Conservation (phyloP, 148 eudicot genomes). For the Vaccinium darrowii region DNA sequence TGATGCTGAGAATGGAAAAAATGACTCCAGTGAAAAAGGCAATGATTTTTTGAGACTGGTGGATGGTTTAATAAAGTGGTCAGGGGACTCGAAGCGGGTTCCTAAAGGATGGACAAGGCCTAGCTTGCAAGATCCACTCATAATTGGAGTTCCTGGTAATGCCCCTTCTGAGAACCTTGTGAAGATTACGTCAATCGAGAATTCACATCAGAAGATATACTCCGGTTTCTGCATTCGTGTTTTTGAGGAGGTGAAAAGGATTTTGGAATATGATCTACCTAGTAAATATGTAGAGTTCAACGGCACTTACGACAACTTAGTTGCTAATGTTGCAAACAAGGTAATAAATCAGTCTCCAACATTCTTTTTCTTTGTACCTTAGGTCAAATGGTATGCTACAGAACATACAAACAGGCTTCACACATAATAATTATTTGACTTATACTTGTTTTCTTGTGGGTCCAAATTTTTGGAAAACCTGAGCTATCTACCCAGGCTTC, state of each 20-base stretch:
- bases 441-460: not conserved
- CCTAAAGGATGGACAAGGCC: conserved; percentile 15
- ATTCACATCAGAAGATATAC: not conserved
- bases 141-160: not conserved
- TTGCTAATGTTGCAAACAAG: conserved; percentile 16
- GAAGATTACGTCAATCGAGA: not conserved
- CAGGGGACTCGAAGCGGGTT: not conserved
- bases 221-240: conserved; percentile 15
- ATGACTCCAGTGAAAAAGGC: not conserved
- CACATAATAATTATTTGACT: not conserved
- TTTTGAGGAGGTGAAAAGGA: not conserved
- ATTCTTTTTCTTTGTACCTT: not conserved
- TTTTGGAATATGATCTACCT: not conserved
- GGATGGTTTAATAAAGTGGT: not conserved
- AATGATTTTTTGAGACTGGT: not conserved
- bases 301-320: conserved; percentile 13
- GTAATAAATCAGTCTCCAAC: not conserved
- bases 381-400: not conserved
- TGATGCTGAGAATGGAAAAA: not conserved
- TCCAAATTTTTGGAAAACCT: not conserved
- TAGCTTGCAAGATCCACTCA: not conserved
- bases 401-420: not conserved
- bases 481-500: not conserved
- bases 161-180: conserved; percentile 4
- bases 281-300: not conserved